Conservation (phyloP, 805 yeast species). For the Lipomyces starkeyi region DNA sequence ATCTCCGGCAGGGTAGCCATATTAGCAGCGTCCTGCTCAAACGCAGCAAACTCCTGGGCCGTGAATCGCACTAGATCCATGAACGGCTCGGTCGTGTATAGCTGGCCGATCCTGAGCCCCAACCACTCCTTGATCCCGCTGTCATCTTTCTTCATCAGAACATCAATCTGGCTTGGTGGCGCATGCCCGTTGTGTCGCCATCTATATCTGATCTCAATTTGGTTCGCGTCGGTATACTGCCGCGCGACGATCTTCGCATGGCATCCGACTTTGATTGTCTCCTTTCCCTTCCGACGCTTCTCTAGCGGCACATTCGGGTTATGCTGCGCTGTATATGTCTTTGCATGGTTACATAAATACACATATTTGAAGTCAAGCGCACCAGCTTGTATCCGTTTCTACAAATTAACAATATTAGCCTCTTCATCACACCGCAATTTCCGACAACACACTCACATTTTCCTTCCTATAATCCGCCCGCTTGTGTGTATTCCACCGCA, state of each 20-base stretch:
- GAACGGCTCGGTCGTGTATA: constrained; percentile 28
- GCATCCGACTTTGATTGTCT: constrained; percentile 35
- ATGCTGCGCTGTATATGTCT: constrained; percentile 28
- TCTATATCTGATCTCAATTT: constrained; percentile 30
- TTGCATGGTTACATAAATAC: constrained; percentile 32
- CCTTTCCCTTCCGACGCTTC: constrained; percentile 31
- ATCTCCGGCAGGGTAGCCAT: constrained; percentile 23
- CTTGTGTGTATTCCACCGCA: constrained; percentile 31
- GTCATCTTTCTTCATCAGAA: constrained; percentile 23
- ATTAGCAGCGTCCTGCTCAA: constrained; percentile 16
- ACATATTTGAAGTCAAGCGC: constrained; percentile 34
- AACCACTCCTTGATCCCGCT: constrained; percentile 26
- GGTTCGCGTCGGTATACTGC: constrained; percentile 32
- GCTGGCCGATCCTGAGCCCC: constrained; percentile 25
- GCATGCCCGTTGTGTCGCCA: constrained; percentile 34
- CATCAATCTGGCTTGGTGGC: constrained; percentile 21
- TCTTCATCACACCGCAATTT: neutral
- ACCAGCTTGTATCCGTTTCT: constrained; percentile 34
- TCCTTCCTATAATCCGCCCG: constrained; percentile 31
- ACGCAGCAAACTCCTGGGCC: constrained; percentile 21
- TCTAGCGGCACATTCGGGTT: constrained; percentile 31
- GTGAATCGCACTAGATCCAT: constrained; percentile 27
- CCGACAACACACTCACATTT: constrained; percentile 18
- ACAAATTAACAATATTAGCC: neutral
- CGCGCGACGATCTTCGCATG: constrained; percentile 33